phyloP scores from a whole-genome alignment of 2,329 filamentous ascomycete species.

The Exutisphaerella laricina region DNA sequence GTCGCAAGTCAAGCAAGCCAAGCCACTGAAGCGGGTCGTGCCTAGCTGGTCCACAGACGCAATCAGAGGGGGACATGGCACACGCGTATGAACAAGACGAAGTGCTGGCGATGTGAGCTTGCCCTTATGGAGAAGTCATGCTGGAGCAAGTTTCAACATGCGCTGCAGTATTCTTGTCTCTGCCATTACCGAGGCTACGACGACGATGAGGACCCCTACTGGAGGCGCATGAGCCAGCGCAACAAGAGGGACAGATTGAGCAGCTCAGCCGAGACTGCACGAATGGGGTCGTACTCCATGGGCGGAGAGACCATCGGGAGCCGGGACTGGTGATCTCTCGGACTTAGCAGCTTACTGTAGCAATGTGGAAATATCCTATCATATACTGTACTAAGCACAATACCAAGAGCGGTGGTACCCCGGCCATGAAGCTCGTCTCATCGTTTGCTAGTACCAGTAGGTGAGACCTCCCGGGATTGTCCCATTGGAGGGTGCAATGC shows the following conservation, averaged over 20 bases:
- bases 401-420: too few species aligned
- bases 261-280: neutral
- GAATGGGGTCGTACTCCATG: neutral
- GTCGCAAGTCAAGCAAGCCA: neutral
- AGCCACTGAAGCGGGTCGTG: slow-evolving; percentile 10
- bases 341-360: too few species aligned
- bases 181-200: slow-evolving; percentile 25
- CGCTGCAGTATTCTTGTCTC: slow-evolving; percentile 26
- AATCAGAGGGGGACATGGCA: slow-evolving; percentile 26
- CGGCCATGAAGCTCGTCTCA: too few species aligned
- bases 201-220: slow-evolving; percentile 21
- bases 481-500: too few species aligned
- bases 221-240: slow-evolving; percentile 10
- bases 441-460: too few species aligned
- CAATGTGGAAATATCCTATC: too few species aligned
- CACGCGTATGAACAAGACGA: slow-evolving; percentile 24
- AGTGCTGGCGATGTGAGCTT: slow-evolving; percentile 28
- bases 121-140: slow-evolving; percentile 10
- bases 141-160: slow-evolving; percentile 14
- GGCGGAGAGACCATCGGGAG: neutral
- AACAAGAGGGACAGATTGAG: neutral
- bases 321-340: slow-evolving; percentile 2
- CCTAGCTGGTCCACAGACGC: slow-evolving; percentile 20
- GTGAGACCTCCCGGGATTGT: too few species aligned
- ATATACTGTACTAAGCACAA: too few species aligned